Conservation (phyloP, 1,284 basidiomycete genomes). For the Boletus mariae region DNA sequence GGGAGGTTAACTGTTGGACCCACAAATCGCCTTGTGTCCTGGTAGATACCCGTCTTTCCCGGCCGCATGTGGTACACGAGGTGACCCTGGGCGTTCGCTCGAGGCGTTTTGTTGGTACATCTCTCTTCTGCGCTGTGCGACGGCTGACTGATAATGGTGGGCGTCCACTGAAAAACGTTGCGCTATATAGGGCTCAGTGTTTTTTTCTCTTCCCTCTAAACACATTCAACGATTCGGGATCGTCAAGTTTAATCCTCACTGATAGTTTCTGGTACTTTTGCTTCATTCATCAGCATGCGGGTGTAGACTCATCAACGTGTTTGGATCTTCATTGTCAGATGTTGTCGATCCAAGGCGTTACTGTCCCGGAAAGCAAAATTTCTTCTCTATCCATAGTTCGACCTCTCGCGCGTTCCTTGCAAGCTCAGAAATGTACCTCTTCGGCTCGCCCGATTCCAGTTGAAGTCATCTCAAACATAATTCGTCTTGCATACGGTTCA, state of each 20-base stretch:
- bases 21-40: neutral
- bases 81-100: slow-evolving; percentile 6
- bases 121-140: neutral
- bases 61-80: slow-evolving; percentile 17
- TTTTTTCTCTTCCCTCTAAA: neutral
- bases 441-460: slow-evolving; percentile 33
- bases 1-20: neutral
- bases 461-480: slow-evolving; percentile 42
- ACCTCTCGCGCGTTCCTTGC: neutral
- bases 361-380: neutral
- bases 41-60: neutral
- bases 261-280: slow-evolving; percentile 1
- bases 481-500: slow-evolving; percentile 28
- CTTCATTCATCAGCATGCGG: neutral
- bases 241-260: neutral
- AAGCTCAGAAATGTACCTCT: neutral
- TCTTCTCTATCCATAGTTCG: neutral
- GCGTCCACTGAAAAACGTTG: neutral
- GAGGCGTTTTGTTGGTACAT: slow-evolving; percentile 11
- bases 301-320: neutral
- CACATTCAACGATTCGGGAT: neutral
- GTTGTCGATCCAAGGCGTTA: slow-evolving; percentile 4
- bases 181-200: slow-evolving; percentile 4
- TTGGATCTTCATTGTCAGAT: slow-evolving; percentile 7
- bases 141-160: slow-evolving; percentile 8